A percentile compares a stretch with the other conserved stretches of the same genome.
Conservation (phyloP, 1,284 basidiomycete species). For the Rugiboletus extremiorientalis region DNA sequence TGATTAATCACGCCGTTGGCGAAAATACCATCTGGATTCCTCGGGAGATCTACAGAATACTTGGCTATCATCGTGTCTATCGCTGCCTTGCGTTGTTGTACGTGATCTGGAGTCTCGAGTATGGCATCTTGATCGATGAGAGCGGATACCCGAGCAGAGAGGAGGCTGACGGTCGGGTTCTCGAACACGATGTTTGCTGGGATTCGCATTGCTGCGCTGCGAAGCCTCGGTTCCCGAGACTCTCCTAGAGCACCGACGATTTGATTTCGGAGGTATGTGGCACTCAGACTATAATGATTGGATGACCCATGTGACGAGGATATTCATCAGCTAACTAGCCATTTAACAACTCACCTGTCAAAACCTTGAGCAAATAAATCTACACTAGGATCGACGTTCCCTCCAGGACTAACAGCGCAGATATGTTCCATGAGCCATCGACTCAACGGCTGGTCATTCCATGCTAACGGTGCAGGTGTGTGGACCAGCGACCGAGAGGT, state of each 20-base stretch:
- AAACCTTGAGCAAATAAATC: constrained; percentile 7
- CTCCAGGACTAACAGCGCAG: neutral
- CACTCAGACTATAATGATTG: neutral
- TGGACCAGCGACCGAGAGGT: neutral
- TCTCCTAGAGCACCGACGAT: neutral
- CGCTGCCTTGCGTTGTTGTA: neutral
- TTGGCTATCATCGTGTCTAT: constrained; percentile 4
- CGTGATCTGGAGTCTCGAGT: neutral
- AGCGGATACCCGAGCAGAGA: neutral
- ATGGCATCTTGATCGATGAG: neutral
- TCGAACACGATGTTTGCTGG: constrained; percentile 5
- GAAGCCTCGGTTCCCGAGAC: neutral
- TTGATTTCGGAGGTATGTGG: constrained; percentile 3
- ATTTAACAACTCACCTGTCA: neutral
- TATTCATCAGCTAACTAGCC: neutral
- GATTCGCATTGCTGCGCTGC: neutral
- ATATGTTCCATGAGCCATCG: neutral
- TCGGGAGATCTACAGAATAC: neutral
- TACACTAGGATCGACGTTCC: neutral
- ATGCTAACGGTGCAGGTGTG: neutral
- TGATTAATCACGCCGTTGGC: neutral
- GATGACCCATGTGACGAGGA: neutral
- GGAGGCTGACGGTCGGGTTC: constrained; percentile 2
- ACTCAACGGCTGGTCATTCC: neutral
- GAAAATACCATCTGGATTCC: neutral